Percentiles rank a stretch among this genome's conserved stretches.
phyloP scores from a whole-genome alignment of 2,329 filamentous ascomycete species.

The Aschersonia sp. region DNA sequence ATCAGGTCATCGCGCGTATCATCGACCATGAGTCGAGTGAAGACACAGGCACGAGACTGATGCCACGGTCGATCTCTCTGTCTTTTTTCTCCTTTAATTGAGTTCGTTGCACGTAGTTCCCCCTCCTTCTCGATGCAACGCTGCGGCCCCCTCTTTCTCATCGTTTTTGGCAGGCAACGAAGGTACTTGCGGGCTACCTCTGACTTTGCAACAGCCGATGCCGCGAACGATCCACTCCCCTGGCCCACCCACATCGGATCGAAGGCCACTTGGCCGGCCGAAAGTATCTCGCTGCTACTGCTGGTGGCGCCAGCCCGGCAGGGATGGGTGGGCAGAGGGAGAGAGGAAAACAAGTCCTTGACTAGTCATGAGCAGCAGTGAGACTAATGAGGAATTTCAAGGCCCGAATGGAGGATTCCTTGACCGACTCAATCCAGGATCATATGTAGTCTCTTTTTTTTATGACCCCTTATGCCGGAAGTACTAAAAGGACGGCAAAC shows the following conservation, averaged over 20 bases:
- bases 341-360: not conserved
- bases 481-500: not conserved
- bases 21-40: not conserved
- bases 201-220: not conserved
- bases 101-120: not conserved
- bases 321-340: not conserved
- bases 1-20: not conserved
- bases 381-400: not conserved
- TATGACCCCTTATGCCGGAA: not conserved
- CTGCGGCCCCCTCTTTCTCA: not conserved
- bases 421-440: not conserved
- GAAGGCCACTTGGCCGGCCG: conserved; percentile 1
- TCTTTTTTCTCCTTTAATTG: not conserved
- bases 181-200: not conserved
- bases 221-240: not conserved
- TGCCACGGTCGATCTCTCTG: not conserved
- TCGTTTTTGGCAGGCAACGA: not conserved
- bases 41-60: not conserved
- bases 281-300: not conserved
- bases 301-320: not conserved
- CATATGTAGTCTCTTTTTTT: not conserved
- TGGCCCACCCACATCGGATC: conserved; percentile 1
- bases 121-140: not conserved
- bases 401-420: conserved; percentile 2
- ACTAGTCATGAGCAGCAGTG: not conserved